Evolutionary conservation across 1,139 yeast species (phyloP).

Genomic region (Ogataea hybrid): DNA sequence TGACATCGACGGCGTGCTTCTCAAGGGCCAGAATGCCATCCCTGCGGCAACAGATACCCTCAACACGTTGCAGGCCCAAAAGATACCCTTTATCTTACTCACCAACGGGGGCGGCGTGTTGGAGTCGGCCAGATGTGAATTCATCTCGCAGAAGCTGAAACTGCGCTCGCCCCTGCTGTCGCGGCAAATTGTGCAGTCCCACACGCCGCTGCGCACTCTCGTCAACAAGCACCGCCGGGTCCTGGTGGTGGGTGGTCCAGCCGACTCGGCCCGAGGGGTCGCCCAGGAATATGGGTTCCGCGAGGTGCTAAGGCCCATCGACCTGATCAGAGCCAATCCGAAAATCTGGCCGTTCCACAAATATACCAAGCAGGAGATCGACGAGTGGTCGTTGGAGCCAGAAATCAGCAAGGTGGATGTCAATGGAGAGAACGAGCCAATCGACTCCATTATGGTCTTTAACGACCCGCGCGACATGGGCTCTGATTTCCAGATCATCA

Average conservation of each 20-base stretch:
- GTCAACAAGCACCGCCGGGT: conserved; percentile 57
- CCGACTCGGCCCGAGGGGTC: conserved; percentile 65
- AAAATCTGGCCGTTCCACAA: conserved; percentile 74
- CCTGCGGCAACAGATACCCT: conserved; percentile 69
- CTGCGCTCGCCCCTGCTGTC: conserved; percentile 43
- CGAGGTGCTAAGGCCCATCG: conserved; percentile 75
- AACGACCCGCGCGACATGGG: conserved; percentile 93
- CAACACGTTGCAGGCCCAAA: conserved; percentile 47
- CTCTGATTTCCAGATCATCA: conserved; percentile 74
- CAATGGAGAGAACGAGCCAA: conserved; percentile 38
- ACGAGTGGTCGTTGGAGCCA: conserved; percentile 40
- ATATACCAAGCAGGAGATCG: conserved; percentile 46
- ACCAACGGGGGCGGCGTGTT: conserved; percentile 93
- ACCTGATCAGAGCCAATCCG: conserved; percentile 57
- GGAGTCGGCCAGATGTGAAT: conserved; percentile 60
- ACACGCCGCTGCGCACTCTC: conserved; percentile 79
- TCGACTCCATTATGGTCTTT: conserved; percentile 82
- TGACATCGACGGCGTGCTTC: conserved; percentile 84
- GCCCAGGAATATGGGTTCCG: conserved; percentile 79
- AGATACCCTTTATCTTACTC: conserved; percentile 78
- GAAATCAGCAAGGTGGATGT: conserved; percentile 26
- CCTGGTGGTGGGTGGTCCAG: conserved; percentile 81
- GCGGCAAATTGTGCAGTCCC: conserved; percentile 80
- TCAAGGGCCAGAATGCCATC: conserved; percentile 72
- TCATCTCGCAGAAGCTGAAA: conserved; percentile 50